Evolutionary conservation across 163 green algal genomes (phyloP).

Genomic region (Coccomyxa subellipsoidea): DNA sequence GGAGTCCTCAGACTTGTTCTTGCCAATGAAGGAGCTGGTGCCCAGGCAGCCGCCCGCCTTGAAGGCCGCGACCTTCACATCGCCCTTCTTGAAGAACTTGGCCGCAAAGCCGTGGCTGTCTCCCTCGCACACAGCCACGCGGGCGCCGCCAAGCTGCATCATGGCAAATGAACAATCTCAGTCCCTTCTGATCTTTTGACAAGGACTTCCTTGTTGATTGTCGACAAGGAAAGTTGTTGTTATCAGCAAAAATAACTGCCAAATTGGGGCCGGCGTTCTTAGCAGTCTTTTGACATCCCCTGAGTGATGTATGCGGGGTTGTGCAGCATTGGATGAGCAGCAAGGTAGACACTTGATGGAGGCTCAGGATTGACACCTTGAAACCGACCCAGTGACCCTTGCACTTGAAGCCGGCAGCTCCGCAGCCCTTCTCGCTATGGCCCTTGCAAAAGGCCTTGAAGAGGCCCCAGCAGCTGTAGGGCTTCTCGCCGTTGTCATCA

Average conservation of each 20-base stretch:
- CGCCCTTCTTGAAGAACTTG: not conserved
- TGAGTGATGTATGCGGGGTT: too few relatives aligned
- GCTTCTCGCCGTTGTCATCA: not conserved
- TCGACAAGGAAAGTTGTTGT: too few relatives aligned
- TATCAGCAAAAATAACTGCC: too few relatives aligned
- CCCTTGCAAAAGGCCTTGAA: constrained; percentile 7
- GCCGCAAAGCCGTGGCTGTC: not conserved
- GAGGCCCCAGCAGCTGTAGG: constrained; percentile 7
- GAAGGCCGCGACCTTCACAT: not conserved
- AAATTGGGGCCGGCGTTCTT: too few relatives aligned
- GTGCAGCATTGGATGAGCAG: not conserved
- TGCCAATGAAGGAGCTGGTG: not conserved
- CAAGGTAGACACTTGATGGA: not conserved
- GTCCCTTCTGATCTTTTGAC: too few relatives aligned
- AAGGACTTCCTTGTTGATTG: too few relatives aligned
- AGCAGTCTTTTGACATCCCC: too few relatives aligned
- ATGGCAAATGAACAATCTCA: too few relatives aligned
- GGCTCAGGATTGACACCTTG: not conserved
- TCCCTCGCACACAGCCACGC: not conserved
- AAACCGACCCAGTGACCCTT: not conserved
- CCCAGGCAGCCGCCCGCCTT: constrained; percentile 3
- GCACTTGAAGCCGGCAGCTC: not conserved
- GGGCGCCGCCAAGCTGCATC: not conserved
- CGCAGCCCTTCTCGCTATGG: not conserved
- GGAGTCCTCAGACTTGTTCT: constrained; percentile 1